These are phyloP conservation scores for Botrytis byssoidea DNA, from an alignment of 2,329 filamentous ascomycete genomes.

Conservation along the genomic window DNA sequence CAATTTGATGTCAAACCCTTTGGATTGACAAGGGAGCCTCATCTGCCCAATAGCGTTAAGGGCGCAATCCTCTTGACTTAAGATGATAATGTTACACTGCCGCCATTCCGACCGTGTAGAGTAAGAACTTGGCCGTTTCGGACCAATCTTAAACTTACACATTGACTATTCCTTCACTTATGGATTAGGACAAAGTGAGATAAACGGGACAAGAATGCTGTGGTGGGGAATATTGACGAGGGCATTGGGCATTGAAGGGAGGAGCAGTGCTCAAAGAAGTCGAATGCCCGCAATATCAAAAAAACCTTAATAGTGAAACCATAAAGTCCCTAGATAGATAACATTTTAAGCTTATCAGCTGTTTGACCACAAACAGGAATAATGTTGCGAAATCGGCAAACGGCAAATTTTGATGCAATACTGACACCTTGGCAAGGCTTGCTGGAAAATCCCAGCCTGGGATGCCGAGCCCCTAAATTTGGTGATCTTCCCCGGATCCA, in stretches of 20 bases:
- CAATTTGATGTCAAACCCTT: neutral
- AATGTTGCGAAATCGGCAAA: neutral
- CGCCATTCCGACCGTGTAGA: neutral
- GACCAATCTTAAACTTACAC: neutral
- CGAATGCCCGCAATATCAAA: neutral
- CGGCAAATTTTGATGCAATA: neutral
- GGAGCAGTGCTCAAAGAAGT: neutral
- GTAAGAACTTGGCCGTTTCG: neutral
- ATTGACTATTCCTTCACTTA: neutral
- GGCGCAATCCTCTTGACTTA: neutral
- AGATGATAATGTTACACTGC: neutral
- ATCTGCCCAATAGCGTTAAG: constrained; percentile 7
- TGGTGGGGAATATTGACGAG: neutral
- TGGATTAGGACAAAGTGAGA: neutral
- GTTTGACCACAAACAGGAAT: neutral
- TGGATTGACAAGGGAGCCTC: neutral
- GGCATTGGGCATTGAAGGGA: neutral
- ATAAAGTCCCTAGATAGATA: neutral
- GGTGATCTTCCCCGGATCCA: neutral
- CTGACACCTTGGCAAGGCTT: neutral
- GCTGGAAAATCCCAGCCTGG: neutral
- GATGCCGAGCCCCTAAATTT: neutral
- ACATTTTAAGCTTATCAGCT: neutral
- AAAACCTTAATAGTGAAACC: neutral
- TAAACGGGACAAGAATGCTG: neutral